These are phyloP conservation scores for Diplosphaera chodatii DNA, from an alignment of 139 green algal genomes.

Conservation along the genomic window DNA sequence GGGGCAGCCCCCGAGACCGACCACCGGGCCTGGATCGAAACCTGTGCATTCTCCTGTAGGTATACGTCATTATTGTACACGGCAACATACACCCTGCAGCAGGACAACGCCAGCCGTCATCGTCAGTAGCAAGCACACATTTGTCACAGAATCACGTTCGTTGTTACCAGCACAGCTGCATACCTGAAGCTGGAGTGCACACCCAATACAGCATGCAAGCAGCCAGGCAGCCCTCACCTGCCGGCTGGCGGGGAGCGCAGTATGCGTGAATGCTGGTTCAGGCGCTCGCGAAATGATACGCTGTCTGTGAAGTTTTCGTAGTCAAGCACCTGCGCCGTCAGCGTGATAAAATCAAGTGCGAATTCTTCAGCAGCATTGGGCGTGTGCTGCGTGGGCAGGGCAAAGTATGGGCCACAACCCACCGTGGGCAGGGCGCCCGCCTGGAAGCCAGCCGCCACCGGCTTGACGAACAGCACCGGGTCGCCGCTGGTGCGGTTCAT, in stretches of 20 bases:
- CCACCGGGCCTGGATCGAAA: neutral
- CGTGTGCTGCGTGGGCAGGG: no score
- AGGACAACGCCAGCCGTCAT: no score
- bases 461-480: constrained; percentile 39
- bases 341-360: no score
- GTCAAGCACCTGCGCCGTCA: constrained; percentile 18
- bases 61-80: constrained; percentile 39
- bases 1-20: neutral
- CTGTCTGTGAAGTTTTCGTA: constrained; percentile 29
- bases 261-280: constrained; percentile 22
- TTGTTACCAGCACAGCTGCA: no score
- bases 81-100: constrained; percentile 15
- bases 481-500: constrained; percentile 23
- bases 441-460: constrained; percentile 33
- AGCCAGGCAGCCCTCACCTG: neutral
- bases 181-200: no score
- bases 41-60: constrained; percentile 13
- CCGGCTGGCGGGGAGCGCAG: neutral
- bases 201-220: no score
- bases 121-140: no score
- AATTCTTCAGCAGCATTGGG: no score
- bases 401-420: no score
- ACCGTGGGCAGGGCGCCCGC: constrained; percentile 27
- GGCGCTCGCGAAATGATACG: constrained; percentile 16
- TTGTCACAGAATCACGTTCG: no score